Evolutionary conservation across 805 yeast genomes (phyloP).

Genomic region (Wickerhamiella nectarea): DNA sequence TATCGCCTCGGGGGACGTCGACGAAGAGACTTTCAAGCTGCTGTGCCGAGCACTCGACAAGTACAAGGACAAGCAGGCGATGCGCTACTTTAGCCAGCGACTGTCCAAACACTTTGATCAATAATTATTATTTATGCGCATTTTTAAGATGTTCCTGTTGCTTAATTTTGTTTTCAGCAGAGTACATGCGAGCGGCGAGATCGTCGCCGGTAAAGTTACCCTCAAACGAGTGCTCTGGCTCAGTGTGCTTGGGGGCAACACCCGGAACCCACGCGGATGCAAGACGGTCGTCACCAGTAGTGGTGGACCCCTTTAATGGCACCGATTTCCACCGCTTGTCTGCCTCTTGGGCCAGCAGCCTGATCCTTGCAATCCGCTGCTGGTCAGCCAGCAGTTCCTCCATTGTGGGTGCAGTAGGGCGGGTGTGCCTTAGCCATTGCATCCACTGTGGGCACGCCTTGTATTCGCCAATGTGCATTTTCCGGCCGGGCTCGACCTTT

Average conservation of each 20-base stretch:
- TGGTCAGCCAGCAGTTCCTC: conserved; percentile 49
- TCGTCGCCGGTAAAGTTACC: conserved; percentile 1
- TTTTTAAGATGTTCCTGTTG: not conserved
- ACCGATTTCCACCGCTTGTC: conserved; percentile 27
- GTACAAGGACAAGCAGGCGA: conserved; percentile 7
- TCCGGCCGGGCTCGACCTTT: conserved; percentile 31
- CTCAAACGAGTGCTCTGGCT: not conserved
- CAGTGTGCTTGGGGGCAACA: not conserved
- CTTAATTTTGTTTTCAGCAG: not conserved
- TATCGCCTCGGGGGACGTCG: not conserved
- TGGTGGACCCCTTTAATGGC: conserved; percentile 19
- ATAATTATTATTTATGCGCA: not conserved
- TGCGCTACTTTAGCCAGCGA: not conserved
- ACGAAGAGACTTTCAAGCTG: conserved; percentile 7
- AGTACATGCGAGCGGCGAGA: conserved; percentile 3
- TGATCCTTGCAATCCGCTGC: conserved; percentile 39
- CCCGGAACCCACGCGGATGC: conserved; percentile 15
- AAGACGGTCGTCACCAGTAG: conserved; percentile 13
- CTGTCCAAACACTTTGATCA: not conserved
- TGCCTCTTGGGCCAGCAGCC: conserved; percentile 35
- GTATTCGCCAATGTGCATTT: conserved; percentile 16
- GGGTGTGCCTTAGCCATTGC: conserved; percentile 62
- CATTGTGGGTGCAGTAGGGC: conserved; percentile 46
- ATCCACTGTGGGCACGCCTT: conserved; percentile 47
- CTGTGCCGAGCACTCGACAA: conserved; percentile 16